Percentiles rank a stretch among this genome's conserved stretches.
phyloP scores from a whole-genome alignment of 768 basidiomycete species.

The Boletellus ananas region DNA sequence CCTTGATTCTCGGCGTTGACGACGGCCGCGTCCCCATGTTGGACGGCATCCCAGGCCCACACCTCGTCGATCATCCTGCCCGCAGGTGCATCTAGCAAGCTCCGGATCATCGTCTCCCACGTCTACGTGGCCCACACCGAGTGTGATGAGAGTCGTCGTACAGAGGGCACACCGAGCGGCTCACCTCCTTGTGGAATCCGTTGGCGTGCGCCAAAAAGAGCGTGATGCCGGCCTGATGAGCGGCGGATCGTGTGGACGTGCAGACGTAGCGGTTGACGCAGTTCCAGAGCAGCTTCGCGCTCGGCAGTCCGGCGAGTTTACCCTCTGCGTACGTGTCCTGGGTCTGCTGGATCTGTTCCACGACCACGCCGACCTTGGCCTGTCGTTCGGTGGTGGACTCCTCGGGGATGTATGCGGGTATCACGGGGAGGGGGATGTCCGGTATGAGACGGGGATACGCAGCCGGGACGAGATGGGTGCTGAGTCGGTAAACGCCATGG shows the following conservation, averaged over 20 bases:
- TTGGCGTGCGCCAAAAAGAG: constrained; percentile 80
- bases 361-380: constrained; percentile 6
- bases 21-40: constrained; percentile 82
- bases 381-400: constrained; percentile 8
- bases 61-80: constrained; percentile 56
- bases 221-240: constrained; percentile 44
- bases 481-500: constrained; percentile 20
- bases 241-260: background rate
- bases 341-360: constrained; percentile 18
- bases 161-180: constrained; percentile 9
- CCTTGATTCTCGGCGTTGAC: constrained; percentile 59
- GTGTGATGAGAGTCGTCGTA: background rate
- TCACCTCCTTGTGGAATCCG: constrained; percentile 82
- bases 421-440: constrained; percentile 20
- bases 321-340: constrained; percentile 13
- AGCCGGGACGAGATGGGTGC: constrained; percentile 30
- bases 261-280: constrained; percentile 66
- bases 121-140: constrained; percentile 42
- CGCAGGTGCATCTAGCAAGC: constrained; percentile 46
- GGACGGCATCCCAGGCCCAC: constrained; percentile 80
- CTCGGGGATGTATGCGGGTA: constrained; percentile 11
- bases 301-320: constrained; percentile 13
- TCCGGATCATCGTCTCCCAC: constrained; percentile 67
- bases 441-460: constrained; percentile 25
- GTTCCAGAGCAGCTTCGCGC: constrained; percentile 53